Evolutionary conservation across 1,284 basidiomycete species (phyloP).

Genomic region (Bondarzewia mesenterica): DNA sequence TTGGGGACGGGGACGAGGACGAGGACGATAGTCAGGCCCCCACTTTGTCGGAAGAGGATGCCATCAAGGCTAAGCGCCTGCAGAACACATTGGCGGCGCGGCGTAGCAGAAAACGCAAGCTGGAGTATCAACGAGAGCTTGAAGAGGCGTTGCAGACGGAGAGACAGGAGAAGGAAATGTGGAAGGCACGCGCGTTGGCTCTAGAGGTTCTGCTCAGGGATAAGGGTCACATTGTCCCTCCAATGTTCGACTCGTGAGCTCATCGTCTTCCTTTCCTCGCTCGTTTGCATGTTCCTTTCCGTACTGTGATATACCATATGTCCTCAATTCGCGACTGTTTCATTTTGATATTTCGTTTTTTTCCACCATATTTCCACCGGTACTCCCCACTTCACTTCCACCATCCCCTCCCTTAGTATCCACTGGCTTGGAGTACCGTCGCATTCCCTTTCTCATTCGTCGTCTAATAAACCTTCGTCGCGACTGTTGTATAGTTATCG

Average conservation of each 20-base stretch:
- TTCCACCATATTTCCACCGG: constrained; percentile 6
- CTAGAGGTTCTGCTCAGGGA: constrained; percentile 38
- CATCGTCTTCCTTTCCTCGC: constrained; percentile 5
- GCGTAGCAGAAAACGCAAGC: constrained; percentile 67
- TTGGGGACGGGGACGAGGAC: constrained; percentile 42
- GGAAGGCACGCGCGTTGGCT: constrained; percentile 45
- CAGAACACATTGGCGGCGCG: constrained; percentile 79
- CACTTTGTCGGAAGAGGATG: constrained; percentile 35
- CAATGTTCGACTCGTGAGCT: constrained; percentile 24
- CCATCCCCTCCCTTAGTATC: constrained; percentile 24
- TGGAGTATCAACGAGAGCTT: constrained; percentile 60
- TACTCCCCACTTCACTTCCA: constrained; percentile 15
- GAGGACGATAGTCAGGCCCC: constrained; percentile 38
- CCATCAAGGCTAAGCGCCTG: constrained; percentile 70
- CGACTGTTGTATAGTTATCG: neutral
- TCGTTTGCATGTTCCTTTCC: constrained; percentile 4
- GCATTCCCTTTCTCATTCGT: constrained; percentile 12
- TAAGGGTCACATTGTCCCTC: constrained; percentile 37
- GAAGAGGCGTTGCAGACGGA: constrained; percentile 43
- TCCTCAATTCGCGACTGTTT: constrained; percentile 5
- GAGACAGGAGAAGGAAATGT: constrained; percentile 43
- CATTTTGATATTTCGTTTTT: constrained; percentile 9
- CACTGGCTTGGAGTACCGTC: constrained; percentile 41
- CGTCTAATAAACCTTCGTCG: neutral
- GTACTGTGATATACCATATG: constrained; percentile 7